Base-by-base conservation (phyloP, 305 asterid species). In the Ruellia speciosa region DNA sequence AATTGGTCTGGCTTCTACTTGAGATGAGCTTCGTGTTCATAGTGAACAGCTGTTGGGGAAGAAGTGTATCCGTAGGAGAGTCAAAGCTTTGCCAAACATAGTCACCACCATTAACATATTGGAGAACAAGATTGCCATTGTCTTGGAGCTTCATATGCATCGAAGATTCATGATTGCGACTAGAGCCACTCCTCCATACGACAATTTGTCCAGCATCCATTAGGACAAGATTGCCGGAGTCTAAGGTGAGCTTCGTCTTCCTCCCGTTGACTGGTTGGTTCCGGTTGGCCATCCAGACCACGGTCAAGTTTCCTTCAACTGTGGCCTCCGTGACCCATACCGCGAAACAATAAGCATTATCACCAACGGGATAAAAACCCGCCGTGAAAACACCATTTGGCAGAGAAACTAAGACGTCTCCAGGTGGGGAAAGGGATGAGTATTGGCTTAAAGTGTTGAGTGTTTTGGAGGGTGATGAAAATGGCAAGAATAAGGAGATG, bases 201-300 rank as follows among this genome's bases (percentile, higher is more conserved):
- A 11, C 28, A 9, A 58, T 8, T 5, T 37, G 68, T 0, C 68
- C 73, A 0, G 74, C 79, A 28, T 73, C 85, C 0, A 37, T 46
- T 9, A 79, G 41, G 34, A 62, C 61, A 12, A 79, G 75, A 15
- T 72, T 68, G n/a, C 81, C 84, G 0, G 75, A 61, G 54, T 58
- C 52, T 6, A 75, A 9, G 4, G 69, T 59, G 7, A 79, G 66
- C 60, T 68, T 59, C 2, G 85, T 70, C 13, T 41, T 11, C 47
- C 52, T 28, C 7, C 70, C 68, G 37, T 68, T 74, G 0, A 74
- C 68, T 3, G 74, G 80, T 31, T 19, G 54, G 56, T 78, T 69
- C 4, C 83, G 63, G 18, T 74, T 78, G n/a, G 78, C 83, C 78
- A 69, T 71, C 83, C 83, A 78, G 37, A 74, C 78, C 0, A 71